Evolutionary conservation across 805 yeast species (phyloP).

Genomic region (Teunomyces tritomae): DNA sequence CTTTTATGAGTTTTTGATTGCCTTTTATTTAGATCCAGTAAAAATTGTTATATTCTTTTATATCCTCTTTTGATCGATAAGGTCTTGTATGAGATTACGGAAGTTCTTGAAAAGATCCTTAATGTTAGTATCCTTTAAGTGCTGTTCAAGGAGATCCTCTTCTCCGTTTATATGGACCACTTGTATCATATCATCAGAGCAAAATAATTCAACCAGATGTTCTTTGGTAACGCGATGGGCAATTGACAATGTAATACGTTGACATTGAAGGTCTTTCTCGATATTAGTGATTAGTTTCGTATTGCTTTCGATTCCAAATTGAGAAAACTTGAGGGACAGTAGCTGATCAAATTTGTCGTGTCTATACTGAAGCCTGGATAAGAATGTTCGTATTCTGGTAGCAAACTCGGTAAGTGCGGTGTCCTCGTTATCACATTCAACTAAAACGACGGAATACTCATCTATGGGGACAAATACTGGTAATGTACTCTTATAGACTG

Average conservation of each 20-base stretch:
- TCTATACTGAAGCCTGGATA: slow-evolving; percentile 28
- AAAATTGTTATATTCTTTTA: not conserved
- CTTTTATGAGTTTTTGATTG: slow-evolving; percentile 5
- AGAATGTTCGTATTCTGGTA: slow-evolving; percentile 17
- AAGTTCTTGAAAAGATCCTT: slow-evolving; percentile 1
- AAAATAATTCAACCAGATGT: slow-evolving; percentile 18
- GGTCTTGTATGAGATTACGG: not conserved
- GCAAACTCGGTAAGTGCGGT: slow-evolving; percentile 21
- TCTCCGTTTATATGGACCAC: slow-evolving; percentile 8
- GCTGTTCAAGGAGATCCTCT: not conserved
- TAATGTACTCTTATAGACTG: slow-evolving; percentile 34
- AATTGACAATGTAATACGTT: slow-evolving; percentile 15
- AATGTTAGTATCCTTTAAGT: not conserved
- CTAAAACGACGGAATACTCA: slow-evolving; percentile 12
- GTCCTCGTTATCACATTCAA: slow-evolving; percentile 9
- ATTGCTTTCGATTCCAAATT: slow-evolving; percentile 6
- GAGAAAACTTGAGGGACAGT: slow-evolving; percentile 4
- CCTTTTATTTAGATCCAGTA: slow-evolving; percentile 5
- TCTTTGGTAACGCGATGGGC: not conserved
- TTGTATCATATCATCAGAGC: slow-evolving; percentile 19
- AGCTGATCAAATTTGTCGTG: slow-evolving; percentile 28
- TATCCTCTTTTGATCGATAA: slow-evolving; percentile 1
- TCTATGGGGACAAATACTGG: slow-evolving; percentile 31
- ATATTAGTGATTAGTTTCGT: slow-evolving; percentile 11
- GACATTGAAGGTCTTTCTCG: slow-evolving; percentile 27